These are phyloP conservation scores for Poronia punctata DNA, from an alignment of 495 filamentous ascomycete species.

Conservation along the genomic window DNA sequence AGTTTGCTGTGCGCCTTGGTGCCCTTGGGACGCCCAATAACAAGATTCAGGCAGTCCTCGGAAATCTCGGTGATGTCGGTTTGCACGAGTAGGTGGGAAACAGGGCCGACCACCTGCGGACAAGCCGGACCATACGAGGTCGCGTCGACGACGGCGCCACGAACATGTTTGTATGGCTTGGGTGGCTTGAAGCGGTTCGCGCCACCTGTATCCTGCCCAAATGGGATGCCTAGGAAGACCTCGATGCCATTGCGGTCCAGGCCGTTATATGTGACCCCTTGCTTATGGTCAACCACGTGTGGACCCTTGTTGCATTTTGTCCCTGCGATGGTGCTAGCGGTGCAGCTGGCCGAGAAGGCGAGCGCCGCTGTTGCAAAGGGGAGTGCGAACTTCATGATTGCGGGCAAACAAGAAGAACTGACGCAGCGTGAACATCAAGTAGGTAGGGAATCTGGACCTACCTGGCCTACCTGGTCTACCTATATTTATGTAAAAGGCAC, in stretches of 20 bases:
- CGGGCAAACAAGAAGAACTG: no score
- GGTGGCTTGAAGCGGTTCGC: conserved; percentile 40
- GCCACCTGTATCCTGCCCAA: conserved; percentile 36
- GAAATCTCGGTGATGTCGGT: conserved; percentile 29
- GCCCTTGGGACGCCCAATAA: conserved; percentile 33
- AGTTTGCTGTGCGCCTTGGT: conserved; percentile 22
- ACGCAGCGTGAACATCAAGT: no score
- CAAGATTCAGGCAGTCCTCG: conserved; percentile 41
- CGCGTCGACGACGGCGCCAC: conserved; percentile 32
- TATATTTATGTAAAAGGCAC: no score
- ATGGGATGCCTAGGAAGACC: conserved; percentile 40
- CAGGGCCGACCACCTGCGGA: conserved; percentile 26
- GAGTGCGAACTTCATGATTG: conserved; percentile 1
- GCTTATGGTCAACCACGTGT: conserved; percentile 11
- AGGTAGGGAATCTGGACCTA: no score
- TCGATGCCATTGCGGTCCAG: conserved; percentile 30
- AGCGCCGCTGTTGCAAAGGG: not conserved
- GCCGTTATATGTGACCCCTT: conserved; percentile 23
- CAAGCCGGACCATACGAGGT: conserved; percentile 35
- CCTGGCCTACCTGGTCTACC: no score
- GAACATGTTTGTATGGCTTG: conserved; percentile 19
- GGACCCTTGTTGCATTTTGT: no score
- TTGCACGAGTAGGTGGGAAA: conserved; percentile 22
- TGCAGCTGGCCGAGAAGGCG: not conserved
- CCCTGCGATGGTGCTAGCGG: not conserved